Percentiles rank a stretch among this genome's conserved stretches.
These are phyloP conservation scores for Phytomonas serpens DNA, from an alignment of 208 protist genomes.

Conservation along the genomic window DNA sequence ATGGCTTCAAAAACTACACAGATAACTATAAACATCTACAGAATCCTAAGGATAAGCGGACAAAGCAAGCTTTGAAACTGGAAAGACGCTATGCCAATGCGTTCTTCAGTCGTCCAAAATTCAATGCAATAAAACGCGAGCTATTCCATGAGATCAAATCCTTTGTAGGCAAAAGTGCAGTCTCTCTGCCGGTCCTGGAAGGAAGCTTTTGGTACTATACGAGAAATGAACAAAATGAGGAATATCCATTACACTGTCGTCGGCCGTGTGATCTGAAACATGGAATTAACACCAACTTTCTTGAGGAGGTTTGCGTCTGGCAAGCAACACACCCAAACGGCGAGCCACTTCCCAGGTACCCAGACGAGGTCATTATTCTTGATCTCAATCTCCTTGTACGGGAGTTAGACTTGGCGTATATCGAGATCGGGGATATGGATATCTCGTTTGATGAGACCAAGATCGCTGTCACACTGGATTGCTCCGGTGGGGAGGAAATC, in stretches of 20 bases:
- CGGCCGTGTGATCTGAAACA: constrained; percentile 21
- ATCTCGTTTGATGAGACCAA: constrained; percentile 38
- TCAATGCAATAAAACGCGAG: constrained; percentile 13
- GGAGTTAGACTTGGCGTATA: constrained; percentile 33
- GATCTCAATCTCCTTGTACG: constrained; percentile 54
- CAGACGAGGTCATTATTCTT: constrained; percentile 57
- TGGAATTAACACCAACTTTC: constrained; percentile 26
- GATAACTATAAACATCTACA: constrained; percentile 55
- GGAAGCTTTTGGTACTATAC: constrained; percentile 68
- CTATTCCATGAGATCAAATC: constrained; percentile 48
- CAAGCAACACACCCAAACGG: constrained; percentile 18
- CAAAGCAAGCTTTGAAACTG: constrained; percentile 25
- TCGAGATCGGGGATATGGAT: constrained; percentile 60
- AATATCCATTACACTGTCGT: constrained; percentile 50
- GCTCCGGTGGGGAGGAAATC: constrained; percentile 51
- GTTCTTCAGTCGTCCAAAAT: constrained; percentile 21
- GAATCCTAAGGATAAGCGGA: constrained; percentile 26
- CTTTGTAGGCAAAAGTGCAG: constrained; percentile 35
- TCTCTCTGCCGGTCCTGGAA: constrained; percentile 42
- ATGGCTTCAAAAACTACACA: not conserved
- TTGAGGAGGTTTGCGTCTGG: constrained; percentile 28
- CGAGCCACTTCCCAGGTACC: constrained; percentile 35
- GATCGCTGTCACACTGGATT: constrained; percentile 49
- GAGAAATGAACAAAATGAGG: constrained; percentile 35
- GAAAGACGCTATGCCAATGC: constrained; percentile 41